Base-by-base conservation (phyloP, 371 early-diverging fungal species). In the Zopfochytrium polystomum region DNA sequence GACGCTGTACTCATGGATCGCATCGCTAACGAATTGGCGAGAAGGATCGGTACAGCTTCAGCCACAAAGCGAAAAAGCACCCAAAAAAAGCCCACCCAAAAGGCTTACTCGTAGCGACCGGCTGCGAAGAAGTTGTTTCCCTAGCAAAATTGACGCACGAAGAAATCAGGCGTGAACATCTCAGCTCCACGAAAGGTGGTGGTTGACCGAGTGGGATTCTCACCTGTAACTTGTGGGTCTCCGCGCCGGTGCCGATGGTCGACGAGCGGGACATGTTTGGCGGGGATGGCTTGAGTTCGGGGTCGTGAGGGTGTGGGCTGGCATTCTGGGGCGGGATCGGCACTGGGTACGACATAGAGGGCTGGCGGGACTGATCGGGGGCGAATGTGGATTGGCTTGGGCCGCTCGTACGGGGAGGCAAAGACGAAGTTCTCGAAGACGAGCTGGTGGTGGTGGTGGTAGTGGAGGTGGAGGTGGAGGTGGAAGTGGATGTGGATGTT, bases 1-100 rank as follows among this genome's bases (percentile, higher is more conserved):
- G 11, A 77, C 81, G 22, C 85, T 79, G 67, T 90, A 90, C 61
- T 86, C 87, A 27, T 76, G 74, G 44, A 89, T 87, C 3, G 91
- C 89, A 23, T 84, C 81, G 50, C 80, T 77, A 31, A 76, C 85
- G 1, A 76, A 76, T 58, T 79, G 80, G 30, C 79, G 67, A 5
- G 76, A 70, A 71, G 84, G 86, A 31, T 13, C 13, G 42, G 42
- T 11, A 42, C n/a, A 42, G n/a, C n/a, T n/a, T 42, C 42, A 13
- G 11, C n/a, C n/a, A n/a, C n/a, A n/a, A n/a, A n/a, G n/a, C n/a
- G n/a, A n/a, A n/a, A n/a, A n/a, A n/a, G n/a, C 42, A 13, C n/a
- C n/a, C n/a, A 11, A 42, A 42, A n/a, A 42, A 42, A n/a, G n/a
- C 42, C 42, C 11, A 42, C 11, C 11, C n/a, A 42, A 42, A n/a